Base-by-base conservation (phyloP, 495 filamentous ascomycete species). In the Hypoxylon intermedium region DNA sequence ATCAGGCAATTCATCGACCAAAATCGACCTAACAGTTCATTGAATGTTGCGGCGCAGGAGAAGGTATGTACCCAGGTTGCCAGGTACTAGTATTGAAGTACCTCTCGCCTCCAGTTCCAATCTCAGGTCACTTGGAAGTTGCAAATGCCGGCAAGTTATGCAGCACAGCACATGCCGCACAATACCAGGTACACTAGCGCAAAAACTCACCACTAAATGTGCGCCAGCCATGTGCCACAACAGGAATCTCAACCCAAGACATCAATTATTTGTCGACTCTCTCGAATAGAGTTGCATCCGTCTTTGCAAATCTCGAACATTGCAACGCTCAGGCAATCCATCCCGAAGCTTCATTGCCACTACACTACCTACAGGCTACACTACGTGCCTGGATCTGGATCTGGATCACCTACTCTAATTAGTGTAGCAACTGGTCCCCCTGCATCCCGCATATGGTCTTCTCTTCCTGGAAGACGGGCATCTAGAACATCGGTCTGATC, bases 401-500 rank as follows among this genome's bases (percentile, higher is more conserved):
- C n/a, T n/a, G n/a, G n/a, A n/a, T n/a, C n/a, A n/a, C n/a, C n/a
- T n/a, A n/a, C n/a, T n/a, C n/a, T n/a, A n/a, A n/a, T n/a, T n/a
- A n/a, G 24, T 59, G n/a, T 65, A 59, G 50, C 61, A 65, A 44
- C 61, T 59, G 50, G 55, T 34, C 55, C 54, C 55, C 51, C 57
- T 50, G 23, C 20, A 21, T 9, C 26, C 51, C 60, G 56, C 62
- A 56, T 65, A 51, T 65, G 49, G 60, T 44, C 60, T 59, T n/a
- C n/a, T n/a, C n/a, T n/a, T n/a, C n/a, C n/a, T 23, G 23, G 13
- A 38, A 9, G 48, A 37, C 37, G 38, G 20, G 28, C 49, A 65
- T 55, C 62, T 65, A 60, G 62, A 65, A 65, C 51, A 43, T 65
- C 51, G 33, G 47, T 31, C 51, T 60, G 24, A 31, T 12, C 46